A percentile compares a stretch with the other conserved stretches of the same genome.
Conservation (phyloP, 345 rosid genomes). For the Streptanthus diversifolius region DNA sequence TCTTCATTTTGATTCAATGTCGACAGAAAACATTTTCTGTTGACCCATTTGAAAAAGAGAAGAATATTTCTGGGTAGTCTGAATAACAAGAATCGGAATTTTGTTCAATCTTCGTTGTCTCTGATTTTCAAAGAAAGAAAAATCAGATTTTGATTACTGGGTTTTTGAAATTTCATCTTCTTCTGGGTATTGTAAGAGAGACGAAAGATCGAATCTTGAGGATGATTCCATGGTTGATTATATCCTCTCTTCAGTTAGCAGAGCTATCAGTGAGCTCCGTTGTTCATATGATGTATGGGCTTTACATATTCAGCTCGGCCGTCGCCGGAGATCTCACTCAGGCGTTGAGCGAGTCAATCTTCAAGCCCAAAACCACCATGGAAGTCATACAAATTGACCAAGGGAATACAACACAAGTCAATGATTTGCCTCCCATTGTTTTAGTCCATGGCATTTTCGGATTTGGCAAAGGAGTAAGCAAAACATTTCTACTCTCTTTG, state of each 20-base stretch:
- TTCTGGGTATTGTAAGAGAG: neutral
- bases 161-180: neutral
- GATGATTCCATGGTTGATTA: constrained; percentile 69
- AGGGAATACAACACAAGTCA: constrained; percentile 18
- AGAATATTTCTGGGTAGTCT: neutral
- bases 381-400: constrained; percentile 39
- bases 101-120: neutral
- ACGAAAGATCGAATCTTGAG: constrained; percentile 1
- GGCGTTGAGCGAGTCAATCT: constrained; percentile 46
- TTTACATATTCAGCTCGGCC: constrained; percentile 85
- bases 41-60: constrained; percentile 8
- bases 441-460: constrained; percentile 98
- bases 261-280: constrained; percentile 77
- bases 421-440: constrained; percentile 78
- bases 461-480: constrained; percentile 89
- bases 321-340: constrained; percentile 83
- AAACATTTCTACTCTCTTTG: neutral
- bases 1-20: constrained; percentile 22
- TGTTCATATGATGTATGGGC: constrained; percentile 71
- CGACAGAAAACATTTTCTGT: constrained; percentile 1
- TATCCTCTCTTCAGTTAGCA: constrained; percentile 56
- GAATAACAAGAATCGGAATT: neutral
- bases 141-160: neutral
- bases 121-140: neutral
- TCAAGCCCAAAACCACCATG: constrained; percentile 45